Percentiles rank a stretch among this genome's conserved stretches.
Evolutionary conservation across 139 green algal genomes (phyloP).

Genomic region (Coelastrella sp.): DNA sequence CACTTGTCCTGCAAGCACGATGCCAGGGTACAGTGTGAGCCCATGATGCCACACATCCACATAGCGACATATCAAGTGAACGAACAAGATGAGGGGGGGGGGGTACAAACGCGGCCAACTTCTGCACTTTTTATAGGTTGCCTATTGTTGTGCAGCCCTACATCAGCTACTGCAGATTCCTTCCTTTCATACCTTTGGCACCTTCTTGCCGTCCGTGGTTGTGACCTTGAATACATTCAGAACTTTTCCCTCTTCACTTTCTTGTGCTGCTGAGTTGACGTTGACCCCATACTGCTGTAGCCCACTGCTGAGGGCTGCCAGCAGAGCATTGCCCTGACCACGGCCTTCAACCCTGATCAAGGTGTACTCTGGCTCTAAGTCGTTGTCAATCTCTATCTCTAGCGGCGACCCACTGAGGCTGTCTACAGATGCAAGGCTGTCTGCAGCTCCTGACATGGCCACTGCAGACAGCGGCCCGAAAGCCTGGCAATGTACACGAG

Average conservation of each 20-base stretch:
- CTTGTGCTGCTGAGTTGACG: constrained; percentile 81
- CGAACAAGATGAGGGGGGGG: too few relatives aligned
- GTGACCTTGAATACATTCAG: constrained; percentile 82
- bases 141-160: too few relatives aligned
- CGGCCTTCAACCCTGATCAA: constrained; percentile 60
- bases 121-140: too few relatives aligned
- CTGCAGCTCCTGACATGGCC: constrained; percentile 33
- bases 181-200: constrained; percentile 35
- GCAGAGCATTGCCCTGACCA: constrained; percentile 65
- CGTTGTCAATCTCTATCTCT: constrained; percentile 47
- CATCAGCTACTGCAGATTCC: background rate
- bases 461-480: constrained; percentile 7
- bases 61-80: too few relatives aligned
- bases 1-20: constrained; percentile 50
- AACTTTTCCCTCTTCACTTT: constrained; percentile 69
- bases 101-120: too few relatives aligned
- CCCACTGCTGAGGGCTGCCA: constrained; percentile 72
- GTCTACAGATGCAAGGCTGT: constrained; percentile 28
- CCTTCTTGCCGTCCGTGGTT: constrained; percentile 66
- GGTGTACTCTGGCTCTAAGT: constrained; percentile 37
- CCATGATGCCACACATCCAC: too few relatives aligned
- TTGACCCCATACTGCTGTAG: constrained; percentile 72
- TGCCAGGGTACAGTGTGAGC: too few relatives aligned
- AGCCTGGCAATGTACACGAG: background rate
- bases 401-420: background rate